These are phyloP conservation scores for Saccharum officinarum DNA, from an alignment of 176 grass and related monocot species.

Conservation along the genomic window DNA sequence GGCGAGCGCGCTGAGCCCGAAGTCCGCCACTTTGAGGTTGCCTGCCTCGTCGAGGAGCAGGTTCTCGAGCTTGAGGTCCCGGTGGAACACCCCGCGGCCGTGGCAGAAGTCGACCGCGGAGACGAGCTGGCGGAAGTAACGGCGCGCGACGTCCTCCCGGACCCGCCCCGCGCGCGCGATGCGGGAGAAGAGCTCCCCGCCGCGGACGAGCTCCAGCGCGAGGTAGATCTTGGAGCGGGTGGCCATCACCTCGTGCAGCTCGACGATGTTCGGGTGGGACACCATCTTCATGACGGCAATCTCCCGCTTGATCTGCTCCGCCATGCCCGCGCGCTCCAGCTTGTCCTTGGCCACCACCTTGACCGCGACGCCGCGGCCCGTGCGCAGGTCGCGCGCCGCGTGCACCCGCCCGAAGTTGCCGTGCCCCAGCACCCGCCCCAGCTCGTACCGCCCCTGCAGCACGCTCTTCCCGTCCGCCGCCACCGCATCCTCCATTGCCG, in stretches of 20 bases:
- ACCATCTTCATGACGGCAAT: not conserved
- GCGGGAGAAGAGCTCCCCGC: conserved; percentile 6
- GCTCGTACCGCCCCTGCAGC: not conserved
- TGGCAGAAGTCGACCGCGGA: not conserved
- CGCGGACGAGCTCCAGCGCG: conserved; percentile 51
- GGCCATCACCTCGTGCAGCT: conserved; percentile 31
- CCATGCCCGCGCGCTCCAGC: not conserved
- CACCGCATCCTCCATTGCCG: not conserved
- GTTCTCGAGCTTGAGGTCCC: not conserved
- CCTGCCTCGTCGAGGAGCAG: not conserved
- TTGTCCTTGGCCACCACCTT: not conserved
- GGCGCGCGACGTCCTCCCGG: not conserved
- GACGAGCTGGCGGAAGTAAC: not conserved
- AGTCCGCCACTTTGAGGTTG: not conserved
- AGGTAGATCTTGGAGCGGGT: conserved; percentile 40
- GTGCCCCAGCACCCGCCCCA: not conserved
- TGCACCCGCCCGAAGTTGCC: not conserved
- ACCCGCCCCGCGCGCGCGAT: not conserved
- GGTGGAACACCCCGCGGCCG: not conserved
- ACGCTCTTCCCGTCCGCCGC: not conserved
- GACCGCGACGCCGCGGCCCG: not conserved
- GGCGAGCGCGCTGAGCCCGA: not conserved
- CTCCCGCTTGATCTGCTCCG: not conserved
- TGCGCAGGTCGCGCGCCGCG: not conserved
- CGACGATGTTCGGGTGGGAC: conserved; percentile 1